A percentile compares a stretch with the other conserved stretches of the same genome.
Evolutionary conservation across 2,329 filamentous ascomycete genomes (phyloP).

Genomic region (Lithohypha guttulata): DNA sequence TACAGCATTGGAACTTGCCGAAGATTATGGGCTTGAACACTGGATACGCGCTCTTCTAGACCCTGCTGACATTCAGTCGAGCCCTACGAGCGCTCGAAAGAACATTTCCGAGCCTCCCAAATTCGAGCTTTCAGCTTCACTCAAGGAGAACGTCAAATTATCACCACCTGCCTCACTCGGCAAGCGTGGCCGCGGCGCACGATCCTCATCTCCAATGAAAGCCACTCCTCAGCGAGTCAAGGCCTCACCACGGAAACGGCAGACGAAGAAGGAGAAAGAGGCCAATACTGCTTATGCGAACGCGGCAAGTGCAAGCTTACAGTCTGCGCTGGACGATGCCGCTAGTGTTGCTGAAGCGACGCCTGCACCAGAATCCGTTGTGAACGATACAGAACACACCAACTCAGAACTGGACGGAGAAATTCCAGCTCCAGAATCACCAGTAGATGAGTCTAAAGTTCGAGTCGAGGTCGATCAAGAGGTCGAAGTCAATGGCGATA

Average conservation of each 20-base stretch:
- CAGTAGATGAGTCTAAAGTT: slow-evolving; percentile 8
- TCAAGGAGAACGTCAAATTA: slow-evolving; percentile 30
- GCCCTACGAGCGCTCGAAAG: slow-evolving; percentile 58
- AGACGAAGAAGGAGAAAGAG: slow-evolving; percentile 39
- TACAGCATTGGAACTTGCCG: slow-evolving; percentile 67
- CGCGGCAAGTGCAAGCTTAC: slow-evolving; percentile 38
- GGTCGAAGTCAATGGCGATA: slow-evolving; percentile 45
- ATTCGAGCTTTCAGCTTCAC: slow-evolving; percentile 48
- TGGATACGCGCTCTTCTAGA: slow-evolving; percentile 94
- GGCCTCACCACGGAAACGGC: slow-evolving; percentile 45
- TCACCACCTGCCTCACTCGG: slow-evolving; percentile 7
- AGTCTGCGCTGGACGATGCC: slow-evolving; percentile 37
- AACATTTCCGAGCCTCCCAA: slow-evolving; percentile 71
- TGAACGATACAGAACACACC: slow-evolving; percentile 54
- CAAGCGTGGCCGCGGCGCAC: slow-evolving; percentile 43
- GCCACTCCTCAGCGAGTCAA: slow-evolving; percentile 23
- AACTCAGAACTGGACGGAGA: neutral
- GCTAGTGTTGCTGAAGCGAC: slow-evolving; percentile 22
- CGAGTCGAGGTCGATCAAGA: slow-evolving; percentile 58
- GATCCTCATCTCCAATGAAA: slow-evolving; percentile 49
- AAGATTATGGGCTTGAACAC: slow-evolving; percentile 72
- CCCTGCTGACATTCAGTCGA: slow-evolving; percentile 63
- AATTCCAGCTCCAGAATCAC: slow-evolving; percentile 38
- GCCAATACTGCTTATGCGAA: slow-evolving; percentile 39
- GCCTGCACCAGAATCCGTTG: slow-evolving; percentile 7